Conservation (phyloP, 768 basidiomycete species). For the Pisolithus albus region DNA sequence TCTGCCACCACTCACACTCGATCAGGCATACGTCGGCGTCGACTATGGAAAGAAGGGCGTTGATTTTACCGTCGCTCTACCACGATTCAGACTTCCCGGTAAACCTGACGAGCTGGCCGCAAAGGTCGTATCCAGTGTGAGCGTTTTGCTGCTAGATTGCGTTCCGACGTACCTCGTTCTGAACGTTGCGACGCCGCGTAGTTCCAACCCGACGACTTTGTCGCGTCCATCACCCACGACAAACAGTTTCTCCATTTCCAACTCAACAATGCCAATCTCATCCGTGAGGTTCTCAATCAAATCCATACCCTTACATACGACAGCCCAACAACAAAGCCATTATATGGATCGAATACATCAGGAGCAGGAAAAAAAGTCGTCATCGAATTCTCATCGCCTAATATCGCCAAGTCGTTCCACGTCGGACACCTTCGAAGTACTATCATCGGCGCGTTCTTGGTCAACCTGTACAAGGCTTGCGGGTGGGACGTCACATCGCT, state of each 20-base stretch:
- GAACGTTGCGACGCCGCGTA: slow-evolving; percentile 24
- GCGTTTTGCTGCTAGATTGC: slow-evolving; percentile 18
- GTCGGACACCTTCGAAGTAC: slow-evolving; percentile 95
- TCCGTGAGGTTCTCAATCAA: slow-evolving; percentile 62
- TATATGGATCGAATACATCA: slow-evolving; percentile 75
- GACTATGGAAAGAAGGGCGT: slow-evolving; percentile 91
- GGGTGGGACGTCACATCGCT: slow-evolving; percentile 89
- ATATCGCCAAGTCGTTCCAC: slow-evolving; percentile 98
- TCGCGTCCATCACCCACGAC: slow-evolving; percentile 62
- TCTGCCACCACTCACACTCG: slow-evolving; percentile 56
- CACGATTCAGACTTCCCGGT: slow-evolving; percentile 82
- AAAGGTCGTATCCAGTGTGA: slow-evolving; percentile 66
- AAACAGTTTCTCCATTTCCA: slow-evolving; percentile 83
- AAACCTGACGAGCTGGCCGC: slow-evolving; percentile 75
- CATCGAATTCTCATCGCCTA: slow-evolving; percentile 93
- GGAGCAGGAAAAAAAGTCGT: slow-evolving; percentile 79
- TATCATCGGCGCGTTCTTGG: slow-evolving; percentile 91
- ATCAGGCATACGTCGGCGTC: slow-evolving; percentile 77
- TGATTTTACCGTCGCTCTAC: slow-evolving; percentile 87
- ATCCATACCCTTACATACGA: slow-evolving; percentile 66
- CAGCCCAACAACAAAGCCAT: slow-evolving; percentile 49
- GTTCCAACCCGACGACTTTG: slow-evolving; percentile 82
- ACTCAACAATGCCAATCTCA: slow-evolving; percentile 57
- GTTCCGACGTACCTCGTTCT: background rate
- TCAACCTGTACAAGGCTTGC: slow-evolving; percentile 84